Percentiles rank a stretch among this genome's conserved stretches.
Evolutionary conservation across 306 rosid genomes (phyloP).

Genomic region (Rubus parviflorus): DNA sequence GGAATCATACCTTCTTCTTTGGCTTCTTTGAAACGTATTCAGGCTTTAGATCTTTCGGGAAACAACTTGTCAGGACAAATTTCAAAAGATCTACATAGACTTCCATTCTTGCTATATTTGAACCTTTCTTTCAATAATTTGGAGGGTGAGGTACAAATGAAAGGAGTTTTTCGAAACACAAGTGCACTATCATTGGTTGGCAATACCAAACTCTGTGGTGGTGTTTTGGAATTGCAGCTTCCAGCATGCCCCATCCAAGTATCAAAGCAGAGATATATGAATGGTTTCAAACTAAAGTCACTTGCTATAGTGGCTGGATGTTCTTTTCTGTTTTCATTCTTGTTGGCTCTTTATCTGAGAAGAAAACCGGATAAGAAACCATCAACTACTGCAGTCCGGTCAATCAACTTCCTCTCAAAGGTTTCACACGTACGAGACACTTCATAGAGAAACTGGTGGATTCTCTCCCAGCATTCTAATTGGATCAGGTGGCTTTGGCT

Average conservation of each 20-base stretch:
- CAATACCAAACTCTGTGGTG: background rate
- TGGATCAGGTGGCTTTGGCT: no score
- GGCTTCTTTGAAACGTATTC: background rate
- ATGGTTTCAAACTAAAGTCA: no score
- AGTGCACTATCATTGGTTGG: background rate
- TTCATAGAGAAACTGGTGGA: no score
- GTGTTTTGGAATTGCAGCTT: background rate
- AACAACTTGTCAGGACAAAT: background rate
- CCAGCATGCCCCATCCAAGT: background rate
- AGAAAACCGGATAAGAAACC: background rate
- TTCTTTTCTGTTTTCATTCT: no score
- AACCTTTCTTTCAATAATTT: background rate
- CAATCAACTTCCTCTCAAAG: background rate
- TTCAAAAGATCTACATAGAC: background rate
- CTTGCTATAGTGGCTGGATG: background rate
- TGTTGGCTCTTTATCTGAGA: background rate
- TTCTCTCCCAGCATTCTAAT: no score
- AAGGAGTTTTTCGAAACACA: background rate
- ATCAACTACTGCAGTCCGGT: no score
- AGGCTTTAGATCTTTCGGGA: background rate
- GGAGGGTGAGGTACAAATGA: background rate
- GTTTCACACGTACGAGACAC: no score
- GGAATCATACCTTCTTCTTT: background rate
- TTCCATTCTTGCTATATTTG: background rate
- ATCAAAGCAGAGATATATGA: background rate